These are phyloP conservation scores for Aspergillus pseudonomiae DNA, from an alignment of 2,329 filamentous ascomycete species.

Conservation along the genomic window DNA sequence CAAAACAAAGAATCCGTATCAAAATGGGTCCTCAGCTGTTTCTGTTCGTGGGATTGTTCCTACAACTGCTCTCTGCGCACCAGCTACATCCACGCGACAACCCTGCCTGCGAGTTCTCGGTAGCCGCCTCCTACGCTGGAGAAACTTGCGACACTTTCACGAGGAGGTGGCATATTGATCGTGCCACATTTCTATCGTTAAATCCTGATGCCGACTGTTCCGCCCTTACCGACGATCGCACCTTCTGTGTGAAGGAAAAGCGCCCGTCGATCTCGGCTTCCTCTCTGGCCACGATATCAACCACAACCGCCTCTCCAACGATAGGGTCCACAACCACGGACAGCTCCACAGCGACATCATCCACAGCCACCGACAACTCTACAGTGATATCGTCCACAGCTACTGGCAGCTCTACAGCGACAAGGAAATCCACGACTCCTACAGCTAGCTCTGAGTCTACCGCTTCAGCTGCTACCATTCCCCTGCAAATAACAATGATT, in stretches of 20 bases:
- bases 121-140: not conserved
- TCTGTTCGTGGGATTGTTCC: not conserved
- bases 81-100: not conserved
- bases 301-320: not conserved
- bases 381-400: not conserved
- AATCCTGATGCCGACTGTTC: not conserved
- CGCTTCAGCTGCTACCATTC: not conserved
- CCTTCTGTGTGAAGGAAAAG: not conserved
- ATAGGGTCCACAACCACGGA: not conserved
- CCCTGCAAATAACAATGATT: not conserved
- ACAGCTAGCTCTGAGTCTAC: not conserved
- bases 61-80: not conserved
- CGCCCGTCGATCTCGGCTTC: not conserved
- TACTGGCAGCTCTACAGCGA: not conserved
- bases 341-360: not conserved
- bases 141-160: not conserved
- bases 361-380: not conserved
- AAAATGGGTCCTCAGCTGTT: not conserved
- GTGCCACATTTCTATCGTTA: not conserved
- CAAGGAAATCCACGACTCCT: not conserved
- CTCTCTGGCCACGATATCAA: not conserved
- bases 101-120: not conserved
- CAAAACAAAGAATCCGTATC: not conserved
- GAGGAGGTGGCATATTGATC: not conserved
- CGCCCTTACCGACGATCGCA: not conserved